Base-by-base conservation (phyloP, 805 yeast species). In the Yarrowia yakushimensis region DNA sequence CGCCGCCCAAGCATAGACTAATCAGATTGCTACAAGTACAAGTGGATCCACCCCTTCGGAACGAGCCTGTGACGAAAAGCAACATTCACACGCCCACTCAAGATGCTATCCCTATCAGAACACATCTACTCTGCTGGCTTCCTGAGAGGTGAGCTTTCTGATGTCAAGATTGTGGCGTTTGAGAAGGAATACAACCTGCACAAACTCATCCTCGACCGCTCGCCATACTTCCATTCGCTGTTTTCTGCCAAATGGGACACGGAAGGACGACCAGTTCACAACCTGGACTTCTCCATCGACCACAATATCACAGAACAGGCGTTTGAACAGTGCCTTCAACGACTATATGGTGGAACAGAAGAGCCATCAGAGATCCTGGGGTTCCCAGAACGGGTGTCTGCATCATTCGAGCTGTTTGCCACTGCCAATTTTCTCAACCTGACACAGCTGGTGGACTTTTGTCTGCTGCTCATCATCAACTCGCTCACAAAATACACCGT, bases 351-450 rank as follows among this genome's bases (percentile, higher is more conserved):
- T 0, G 77, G 60, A 3, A 33, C 60, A 7, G 63, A 60, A n/a
- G 42, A 60, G 3, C 39, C 45, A 2, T 25, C 42, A 1, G 63
- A 60, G 18, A 25, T 57, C 2, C 39, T 57, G 37, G 62, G 60
- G 28, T 42, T 43, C 17, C 39, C 62, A 4, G 50, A 57, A 23
- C 33, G 36, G 15, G 48, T 43, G 61, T 52, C 59, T 5, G 59
- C 59, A 15, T 43, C 61, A 1, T 55, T 55, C 8, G 48, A 55
- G 30, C 22, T 55, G 20, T 41, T 55, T 30, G 68, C 68, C n/a
- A 64, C 67, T 3, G 83, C 84, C 0, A 82, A 78, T 64, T 82
- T 78, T 65, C 68, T 82, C 39, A 83, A 77, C 39, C 72, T 83
- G 23, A 75, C 76, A 1, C 79, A 78, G 18, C 69, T 80, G 12